Evolutionary conservation across 2,329 filamentous ascomycete genomes (phyloP), one percentile per base, ranked within the genome.

Genomic region (Boeremia lycopersici): DNA sequence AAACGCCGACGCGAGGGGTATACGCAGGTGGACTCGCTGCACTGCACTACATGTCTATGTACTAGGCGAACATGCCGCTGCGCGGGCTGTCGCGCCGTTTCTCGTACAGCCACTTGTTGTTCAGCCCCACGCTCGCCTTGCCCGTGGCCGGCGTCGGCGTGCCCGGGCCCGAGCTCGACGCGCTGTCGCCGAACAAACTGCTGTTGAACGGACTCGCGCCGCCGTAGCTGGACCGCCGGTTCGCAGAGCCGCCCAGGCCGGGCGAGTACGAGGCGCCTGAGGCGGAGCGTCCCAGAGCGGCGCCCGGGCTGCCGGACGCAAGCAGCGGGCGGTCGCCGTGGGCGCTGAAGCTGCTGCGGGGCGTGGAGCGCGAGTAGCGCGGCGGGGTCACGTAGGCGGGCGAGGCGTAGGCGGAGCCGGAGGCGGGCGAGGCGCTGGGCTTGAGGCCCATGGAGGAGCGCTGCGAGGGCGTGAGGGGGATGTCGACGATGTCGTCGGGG

Each of bases 51-150:
- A 9, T 25, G 31, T 44, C 8, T 25, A 36, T 12, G 12, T 3
- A 19, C 15, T 17, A 72, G 8, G 53, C 59, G 55, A 74, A 74
- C 44, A 75, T 45, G 41, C 56, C 67, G 48, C 64, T 73, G 47
- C 67, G 59, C 28, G 63, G 82, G 78, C 72, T 86, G 73, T 72
- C 86, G 79, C 66, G 70, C 15, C 89, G 89, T 76, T 87, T 90
- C 75, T 97, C 91, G 71, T 96, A 98, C 56, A 97, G 76, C 93
- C 93, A 98, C 78, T 95, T 96, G 78, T 87, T 96, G 76, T 93
- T 97, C 70, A 97, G 71, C 0, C 87, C 86, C 47, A 96, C 86
- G 62, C 86, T 92, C 36, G 88, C 87, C 52, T 86, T 84, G 77
- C 73, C 71, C 2, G 61, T 69, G 1, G 65, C 65, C 9, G 90